phyloP scores from a whole-genome alignment of 2,329 filamentous ascomycete genomes.

The Fusarium lyarnte region DNA sequence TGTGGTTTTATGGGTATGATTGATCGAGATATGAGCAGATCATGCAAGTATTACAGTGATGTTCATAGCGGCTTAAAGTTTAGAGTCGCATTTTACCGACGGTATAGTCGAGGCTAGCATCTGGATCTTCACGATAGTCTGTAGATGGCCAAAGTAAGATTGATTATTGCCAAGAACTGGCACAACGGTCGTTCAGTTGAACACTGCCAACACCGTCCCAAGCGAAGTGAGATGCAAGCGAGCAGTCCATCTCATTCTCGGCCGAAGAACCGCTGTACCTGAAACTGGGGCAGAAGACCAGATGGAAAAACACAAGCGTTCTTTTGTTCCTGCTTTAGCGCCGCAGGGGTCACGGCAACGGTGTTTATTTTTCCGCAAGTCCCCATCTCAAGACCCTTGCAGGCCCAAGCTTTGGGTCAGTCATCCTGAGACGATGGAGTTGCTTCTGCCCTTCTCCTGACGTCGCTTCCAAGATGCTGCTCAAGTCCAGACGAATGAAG shows the following conservation, averaged over 20 bases:
- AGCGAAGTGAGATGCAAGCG: slow-evolving; percentile 4
- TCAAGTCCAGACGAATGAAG: not conserved
- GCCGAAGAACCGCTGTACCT: slow-evolving; percentile 33
- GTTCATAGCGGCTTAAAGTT: not conserved
- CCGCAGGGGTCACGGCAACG: slow-evolving; percentile 2
- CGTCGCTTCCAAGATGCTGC: not conserved
- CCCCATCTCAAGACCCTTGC: not conserved
- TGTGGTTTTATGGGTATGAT: not conserved
- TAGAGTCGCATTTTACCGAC: not conserved
- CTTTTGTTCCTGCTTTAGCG: slow-evolving; percentile 37
- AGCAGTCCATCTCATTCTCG: slow-evolving; percentile 1
- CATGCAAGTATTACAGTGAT: slow-evolving; percentile 4
- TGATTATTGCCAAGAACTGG: not conserved
- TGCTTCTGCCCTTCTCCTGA: not conserved
- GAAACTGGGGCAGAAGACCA: slow-evolving; percentile 29
- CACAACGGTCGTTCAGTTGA: not conserved
- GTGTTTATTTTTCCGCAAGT: slow-evolving; percentile 31
- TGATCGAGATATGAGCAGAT: slow-evolving; percentile 20
- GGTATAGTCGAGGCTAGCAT: not conserved
- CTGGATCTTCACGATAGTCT: not conserved
- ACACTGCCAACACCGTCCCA: not conserved
- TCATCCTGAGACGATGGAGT: slow-evolving; percentile 3
- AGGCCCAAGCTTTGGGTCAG: not conserved
- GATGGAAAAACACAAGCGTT: slow-evolving; percentile 17
- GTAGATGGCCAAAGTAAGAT: not conserved